Evolutionary conservation across 352 stramenopile species (phyloP), one percentile per base, ranked within the genome.

Genomic region (Aphanomyces invadans): DNA sequence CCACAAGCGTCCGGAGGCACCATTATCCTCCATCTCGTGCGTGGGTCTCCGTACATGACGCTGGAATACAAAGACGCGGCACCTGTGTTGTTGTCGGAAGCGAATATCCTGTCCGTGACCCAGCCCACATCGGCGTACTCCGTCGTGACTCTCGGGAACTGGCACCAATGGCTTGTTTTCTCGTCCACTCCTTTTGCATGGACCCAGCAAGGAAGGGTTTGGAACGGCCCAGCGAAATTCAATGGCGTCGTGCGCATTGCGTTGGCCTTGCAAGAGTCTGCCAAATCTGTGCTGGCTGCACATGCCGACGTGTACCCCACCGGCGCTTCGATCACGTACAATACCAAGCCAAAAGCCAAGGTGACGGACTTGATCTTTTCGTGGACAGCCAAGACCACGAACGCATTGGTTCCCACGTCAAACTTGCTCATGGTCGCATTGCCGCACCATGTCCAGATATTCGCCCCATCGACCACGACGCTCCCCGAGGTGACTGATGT

Each of bases 41-140:
- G 85, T 29, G 85, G 84, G 21, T 92, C 84, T 63, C 86, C 86
- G 31, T 95, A 89, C 60, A 51, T 93, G 10, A 92, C 86, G 3
- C 72, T 88, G 54, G 78, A 93, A 49, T 95, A 77, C 68, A 70
- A 56, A 9, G 66, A 66, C 62, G 78, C 73, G 44, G 72, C 73
- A n/a, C 83, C 86, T 1, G 62, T 81, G 48, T 66, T 95, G 54
- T 73, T 84, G 39, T 70, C 77, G 15, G 70, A 65, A n/a, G 19
- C 46, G 21, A 46, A 64, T 12, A 64, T 64, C 23, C 28, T 64
- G 7, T 64, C 55, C 32, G 4, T 64, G 32, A 52, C 33, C 1
- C 26, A 2, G 23, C 55, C 36, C 25, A 52, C 36, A 33, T n/a
- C 11, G 21, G 7, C 45, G 7, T 64, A 46, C 55, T 48, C 55